Evolutionary conservation across 2,329 filamentous ascomycete genomes (phyloP), one percentile per base, ranked within the genome.

Genomic region (Teratosphaeria pseudoeucalypti): DNA sequence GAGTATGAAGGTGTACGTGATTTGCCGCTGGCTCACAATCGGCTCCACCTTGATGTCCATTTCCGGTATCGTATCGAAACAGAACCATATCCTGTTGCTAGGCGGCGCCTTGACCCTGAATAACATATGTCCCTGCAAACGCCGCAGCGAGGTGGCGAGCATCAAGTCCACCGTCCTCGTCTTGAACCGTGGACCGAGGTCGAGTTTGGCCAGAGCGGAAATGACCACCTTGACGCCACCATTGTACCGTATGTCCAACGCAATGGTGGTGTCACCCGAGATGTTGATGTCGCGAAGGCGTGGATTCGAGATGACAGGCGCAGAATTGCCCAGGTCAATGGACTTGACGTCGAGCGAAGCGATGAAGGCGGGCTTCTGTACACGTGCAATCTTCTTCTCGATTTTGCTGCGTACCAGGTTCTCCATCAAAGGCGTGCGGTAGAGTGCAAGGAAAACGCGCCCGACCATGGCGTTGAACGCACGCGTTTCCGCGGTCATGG

Each of bases 1-100:
- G 12, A 97, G 81, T 58, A 99, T 94, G 61, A 96, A 83, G 1
- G 87, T 89, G 73, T 96, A 97, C 0, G 94, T 97, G 64, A 99
- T 96, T 72, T 97, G 92, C 60, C 92, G 85, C 14, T 91, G 88
- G 76, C 92, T 96, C 56, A 99, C 91, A 66, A 99, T 92, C 3
- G 94, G 94, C 72, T 97, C 91, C 52, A 97, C 90, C n/a, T 85
- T 85, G 80, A 96, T 86, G 62, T 95, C 91, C 77, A 99, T 88
- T 70, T 92, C 92, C 19, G 94, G 94, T 81, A 91, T 89, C n/a
- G 85, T 85, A 71, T 95, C 89, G 70, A 99, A 99, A 0, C 91
- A 87, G 65, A 97, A 84, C 94, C 94, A 99, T n/a, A 96, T 74
- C 49, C 94, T 85, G 72, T 99, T 99, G 73, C 91, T 96, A 0